A percentile compares a stretch with the other conserved stretches of the same genome.
These are phyloP conservation scores for Parastagonospora avenae DNA, from an alignment of 2,329 filamentous ascomycete genomes.

Conservation along the genomic window DNA sequence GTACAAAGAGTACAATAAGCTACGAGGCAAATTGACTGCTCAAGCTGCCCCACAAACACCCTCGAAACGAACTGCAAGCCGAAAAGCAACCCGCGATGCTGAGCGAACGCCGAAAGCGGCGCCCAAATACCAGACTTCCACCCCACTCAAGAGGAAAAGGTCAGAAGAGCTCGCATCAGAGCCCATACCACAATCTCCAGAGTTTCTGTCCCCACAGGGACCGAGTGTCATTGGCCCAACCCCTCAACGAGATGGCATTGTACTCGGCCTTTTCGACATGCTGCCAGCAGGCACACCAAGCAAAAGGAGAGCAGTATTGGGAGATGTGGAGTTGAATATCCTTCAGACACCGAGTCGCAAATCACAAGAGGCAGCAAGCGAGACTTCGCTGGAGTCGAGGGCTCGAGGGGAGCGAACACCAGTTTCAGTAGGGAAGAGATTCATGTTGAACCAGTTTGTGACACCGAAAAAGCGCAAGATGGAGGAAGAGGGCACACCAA, in stretches of 20 bases:
- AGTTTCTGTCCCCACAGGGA: conserved; percentile 37
- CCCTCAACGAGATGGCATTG: conserved; percentile 76
- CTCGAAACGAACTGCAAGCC: conserved; percentile 34
- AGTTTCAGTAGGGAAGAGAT: conserved; percentile 63
- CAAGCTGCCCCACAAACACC: conserved; percentile 38
- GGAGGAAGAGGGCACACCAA: conserved; percentile 46
- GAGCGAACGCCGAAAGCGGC: conserved; percentile 35
- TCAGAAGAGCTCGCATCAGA: conserved; percentile 23
- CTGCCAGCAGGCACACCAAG: conserved; percentile 59
- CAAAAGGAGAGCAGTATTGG: conserved; percentile 37
- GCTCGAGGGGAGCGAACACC: conserved; percentile 52
- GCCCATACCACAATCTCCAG: conserved; percentile 11
- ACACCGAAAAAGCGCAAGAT: conserved; percentile 60
- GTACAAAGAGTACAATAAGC: conserved; percentile 76
- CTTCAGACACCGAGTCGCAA: conserved; percentile 49
- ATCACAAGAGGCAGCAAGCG: conserved; percentile 26
- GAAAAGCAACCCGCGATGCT: conserved; percentile 22
- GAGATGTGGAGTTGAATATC: conserved; percentile 38
- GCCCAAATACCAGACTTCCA: conserved; percentile 21
- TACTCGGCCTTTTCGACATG: conserved; percentile 78
- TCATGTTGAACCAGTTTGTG: conserved; percentile 66
- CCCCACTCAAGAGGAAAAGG: conserved; percentile 41
- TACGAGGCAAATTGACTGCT: conserved; percentile 51
- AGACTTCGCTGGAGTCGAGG: conserved; percentile 34
- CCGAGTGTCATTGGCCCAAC: conserved; percentile 69